Evolutionary conservation across 805 yeast genomes (phyloP).

Genomic region (Huiozyma naganishii): DNA sequence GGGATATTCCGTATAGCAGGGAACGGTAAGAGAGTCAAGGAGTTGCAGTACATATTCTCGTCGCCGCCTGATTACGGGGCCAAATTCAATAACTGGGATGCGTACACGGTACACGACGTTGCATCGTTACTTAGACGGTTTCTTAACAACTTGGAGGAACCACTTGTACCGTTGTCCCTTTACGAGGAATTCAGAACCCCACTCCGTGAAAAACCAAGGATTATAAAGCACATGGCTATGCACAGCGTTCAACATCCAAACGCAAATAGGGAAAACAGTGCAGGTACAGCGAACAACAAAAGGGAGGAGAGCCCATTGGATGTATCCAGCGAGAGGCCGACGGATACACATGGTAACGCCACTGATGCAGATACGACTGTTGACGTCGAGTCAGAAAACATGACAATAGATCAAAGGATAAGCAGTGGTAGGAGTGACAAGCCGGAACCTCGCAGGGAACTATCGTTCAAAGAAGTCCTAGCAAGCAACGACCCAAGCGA

Average conservation of each 20-base stretch:
- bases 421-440: neutral
- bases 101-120: slow-evolving; percentile 93
- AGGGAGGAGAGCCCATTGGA: neutral
- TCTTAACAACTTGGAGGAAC: slow-evolving; percentile 83
- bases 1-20: slow-evolving; percentile 95
- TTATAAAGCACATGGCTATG: slow-evolving; percentile 53
- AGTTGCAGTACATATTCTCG: slow-evolving; percentile 73
- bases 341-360: neutral
- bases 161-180: slow-evolving; percentile 67
- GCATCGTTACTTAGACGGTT: slow-evolving; percentile 82
- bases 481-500: slow-evolving; percentile 2
- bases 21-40: slow-evolving; percentile 75
- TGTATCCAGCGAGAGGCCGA: neutral
- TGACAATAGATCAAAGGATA: slow-evolving; percentile 3
- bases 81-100: slow-evolving; percentile 72
- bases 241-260: slow-evolving; percentile 30
- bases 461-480: neutral
- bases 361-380: neutral
- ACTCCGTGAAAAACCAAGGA: slow-evolving; percentile 50
- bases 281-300: neutral
- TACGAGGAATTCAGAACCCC: slow-evolving; percentile 78
- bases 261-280: slow-evolving; percentile 23
- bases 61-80: slow-evolving; percentile 86
- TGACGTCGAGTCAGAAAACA: slow-evolving; percentile 12
- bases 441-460: neutral